Conservation (phyloP, 164 flowering plant genomes). For the Warburgia ugandensis region DNA sequence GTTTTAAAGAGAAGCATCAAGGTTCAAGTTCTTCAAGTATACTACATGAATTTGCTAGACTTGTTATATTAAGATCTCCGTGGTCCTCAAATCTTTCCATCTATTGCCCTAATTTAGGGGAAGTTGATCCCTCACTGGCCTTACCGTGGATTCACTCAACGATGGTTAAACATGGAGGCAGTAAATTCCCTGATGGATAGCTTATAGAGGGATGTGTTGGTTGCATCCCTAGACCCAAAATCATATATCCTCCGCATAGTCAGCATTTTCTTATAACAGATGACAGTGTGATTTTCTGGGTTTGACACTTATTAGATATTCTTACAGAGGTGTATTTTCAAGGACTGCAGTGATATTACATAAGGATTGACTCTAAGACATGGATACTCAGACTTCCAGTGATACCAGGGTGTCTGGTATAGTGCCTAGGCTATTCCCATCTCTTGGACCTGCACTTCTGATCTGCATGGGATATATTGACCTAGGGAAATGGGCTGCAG, state of each 20-base stretch:
- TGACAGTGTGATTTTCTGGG: conserved; percentile 3
- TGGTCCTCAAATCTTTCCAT: conserved; percentile 5
- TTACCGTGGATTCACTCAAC: conserved; percentile 5
- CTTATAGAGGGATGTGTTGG: conserved; percentile 12
- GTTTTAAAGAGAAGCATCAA: conserved; percentile 8
- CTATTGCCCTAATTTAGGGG: conserved; percentile 3
- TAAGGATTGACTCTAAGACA: conserved; percentile 7
- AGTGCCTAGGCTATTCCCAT: conserved; percentile 41
- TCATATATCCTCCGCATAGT: neutral
- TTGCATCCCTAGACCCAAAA: conserved; percentile 7
- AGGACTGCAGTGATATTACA: conserved; percentile 2
- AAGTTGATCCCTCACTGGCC: conserved; percentile 5
- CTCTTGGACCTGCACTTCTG: conserved; percentile 54
- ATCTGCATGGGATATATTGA: conserved; percentile 78
- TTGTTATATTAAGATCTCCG: conserved; percentile 1
- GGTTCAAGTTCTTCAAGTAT: conserved; percentile 1
- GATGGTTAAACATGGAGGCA: conserved; percentile 16
- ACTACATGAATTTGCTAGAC: conserved; percentile 1
- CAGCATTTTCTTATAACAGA: too few relatives aligned
- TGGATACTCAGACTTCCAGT: conserved; percentile 41
- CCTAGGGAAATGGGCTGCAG: conserved; percentile 95
- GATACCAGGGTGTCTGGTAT: conserved; percentile 22
- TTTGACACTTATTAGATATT: conserved; percentile 3
- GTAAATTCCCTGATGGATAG: conserved; percentile 11
- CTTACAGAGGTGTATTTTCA: conserved; percentile 9